Conservation (phyloP, 176 grass and related monocot species). For the Themeda triandra region DNA sequence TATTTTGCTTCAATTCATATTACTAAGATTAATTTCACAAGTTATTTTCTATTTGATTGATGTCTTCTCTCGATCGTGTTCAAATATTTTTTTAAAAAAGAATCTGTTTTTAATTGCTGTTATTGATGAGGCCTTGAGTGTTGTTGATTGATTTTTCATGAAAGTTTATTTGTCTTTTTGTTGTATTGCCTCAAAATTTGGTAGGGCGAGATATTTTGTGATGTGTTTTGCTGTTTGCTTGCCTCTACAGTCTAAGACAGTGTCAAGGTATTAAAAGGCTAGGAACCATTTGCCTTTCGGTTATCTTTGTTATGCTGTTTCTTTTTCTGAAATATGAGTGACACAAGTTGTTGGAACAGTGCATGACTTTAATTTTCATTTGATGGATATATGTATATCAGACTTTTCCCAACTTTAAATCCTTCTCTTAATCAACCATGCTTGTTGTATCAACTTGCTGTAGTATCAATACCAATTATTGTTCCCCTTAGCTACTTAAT, state of each 20-base stretch:
- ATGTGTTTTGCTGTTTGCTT: conserved; percentile 21
- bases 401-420: conserved; percentile 1
- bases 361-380: conserved; percentile 30
- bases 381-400: conserved; percentile 29
- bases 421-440: conserved; percentile 14
- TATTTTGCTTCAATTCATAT: neutral
- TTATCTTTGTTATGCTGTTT: conserved; percentile 42
- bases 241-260: conserved; percentile 21
- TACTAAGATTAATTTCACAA: neutral
- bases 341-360: conserved; percentile 49
- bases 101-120: neutral
- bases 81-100: neutral
- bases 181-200: neutral
- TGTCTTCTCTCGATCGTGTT: neutral
- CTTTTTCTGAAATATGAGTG: conserved; percentile 40
- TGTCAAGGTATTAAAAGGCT: conserved; percentile 18
- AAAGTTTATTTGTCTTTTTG: neutral
- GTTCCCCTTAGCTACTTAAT: neutral
- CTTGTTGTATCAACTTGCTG: neutral
- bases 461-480: conserved; percentile 11
- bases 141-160: neutral
- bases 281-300: conserved; percentile 33
- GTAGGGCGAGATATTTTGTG: conserved; percentile 13
- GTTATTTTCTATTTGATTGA: neutral
- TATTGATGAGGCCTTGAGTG: neutral